Percentiles rank a stretch among this genome's conserved stretches.
These are phyloP conservation scores for Lasiodiplodia citricola DNA, from an alignment of 2,329 filamentous ascomycete genomes.

Conservation along the genomic window DNA sequence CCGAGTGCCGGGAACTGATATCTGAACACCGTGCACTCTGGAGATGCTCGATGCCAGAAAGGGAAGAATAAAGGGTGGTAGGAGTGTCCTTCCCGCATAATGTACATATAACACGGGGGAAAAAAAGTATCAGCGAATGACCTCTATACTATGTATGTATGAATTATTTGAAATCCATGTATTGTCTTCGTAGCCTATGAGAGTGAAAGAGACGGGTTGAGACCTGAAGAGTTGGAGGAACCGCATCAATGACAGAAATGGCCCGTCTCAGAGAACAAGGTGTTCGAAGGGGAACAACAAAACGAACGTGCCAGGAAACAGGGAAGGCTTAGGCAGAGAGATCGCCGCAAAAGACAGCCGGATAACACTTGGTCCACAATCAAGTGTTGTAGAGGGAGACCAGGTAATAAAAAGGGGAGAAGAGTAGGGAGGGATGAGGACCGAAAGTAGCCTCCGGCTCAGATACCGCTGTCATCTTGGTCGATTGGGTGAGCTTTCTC, in stretches of 20 bases:
- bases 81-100: background rate
- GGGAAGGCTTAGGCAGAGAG: no score
- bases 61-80: background rate
- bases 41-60: background rate
- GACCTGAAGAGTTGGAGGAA: background rate
- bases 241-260: background rate
- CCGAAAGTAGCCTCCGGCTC: background rate
- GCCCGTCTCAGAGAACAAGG: background rate
- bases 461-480: conserved; percentile 26
- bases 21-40: no score
- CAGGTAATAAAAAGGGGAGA: background rate
- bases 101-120: no score
- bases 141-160: background rate
- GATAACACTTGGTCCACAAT: background rate
- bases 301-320: background rate
- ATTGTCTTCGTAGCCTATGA: background rate
- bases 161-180: background rate
- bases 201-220: background rate
- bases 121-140: background rate
- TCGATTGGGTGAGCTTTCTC: conserved; percentile 20
- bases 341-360: background rate
- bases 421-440: background rate
- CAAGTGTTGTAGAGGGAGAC: background rate
- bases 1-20: background rate
- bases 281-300: background rate